Conservation (phyloP, 257 asterid genomes). For the Capsicum pubescens region DNA sequence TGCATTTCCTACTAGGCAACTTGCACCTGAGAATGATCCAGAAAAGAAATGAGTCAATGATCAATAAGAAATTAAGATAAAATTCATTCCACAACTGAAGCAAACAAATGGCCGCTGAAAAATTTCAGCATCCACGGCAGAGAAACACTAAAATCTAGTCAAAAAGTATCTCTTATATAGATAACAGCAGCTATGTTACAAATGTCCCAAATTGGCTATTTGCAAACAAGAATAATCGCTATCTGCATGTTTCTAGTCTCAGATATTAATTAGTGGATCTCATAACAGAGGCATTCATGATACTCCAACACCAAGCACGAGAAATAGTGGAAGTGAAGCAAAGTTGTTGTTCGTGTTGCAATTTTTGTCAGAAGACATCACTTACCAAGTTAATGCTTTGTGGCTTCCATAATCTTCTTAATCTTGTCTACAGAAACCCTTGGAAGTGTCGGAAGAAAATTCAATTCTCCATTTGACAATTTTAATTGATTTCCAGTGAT, state of each 20-base stretch:
- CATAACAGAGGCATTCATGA: no score
- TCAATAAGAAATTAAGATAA: background rate
- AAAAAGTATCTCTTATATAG: no score
- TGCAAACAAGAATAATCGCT: no score
- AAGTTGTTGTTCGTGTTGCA: background rate
- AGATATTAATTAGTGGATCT: no score
- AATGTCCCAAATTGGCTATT: no score
- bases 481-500: constrained; percentile 70
- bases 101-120: background rate
- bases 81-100: background rate
- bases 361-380: background rate
- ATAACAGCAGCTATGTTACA: no score
- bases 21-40: constrained; percentile 49
- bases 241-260: no score
- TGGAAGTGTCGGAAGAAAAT: constrained; percentile 57
- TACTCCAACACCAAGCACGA: background rate
- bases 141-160: no score
- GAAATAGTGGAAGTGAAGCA: background rate
- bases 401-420: constrained; percentile 44
- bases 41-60: background rate
- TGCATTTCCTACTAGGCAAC: constrained; percentile 34
- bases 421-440: constrained; percentile 68
- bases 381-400: constrained; percentile 51
- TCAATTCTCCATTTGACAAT: constrained; percentile 71
- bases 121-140: no score